Conservation (phyloP, 148 eudicot genomes). For the Silene latifolia region DNA sequence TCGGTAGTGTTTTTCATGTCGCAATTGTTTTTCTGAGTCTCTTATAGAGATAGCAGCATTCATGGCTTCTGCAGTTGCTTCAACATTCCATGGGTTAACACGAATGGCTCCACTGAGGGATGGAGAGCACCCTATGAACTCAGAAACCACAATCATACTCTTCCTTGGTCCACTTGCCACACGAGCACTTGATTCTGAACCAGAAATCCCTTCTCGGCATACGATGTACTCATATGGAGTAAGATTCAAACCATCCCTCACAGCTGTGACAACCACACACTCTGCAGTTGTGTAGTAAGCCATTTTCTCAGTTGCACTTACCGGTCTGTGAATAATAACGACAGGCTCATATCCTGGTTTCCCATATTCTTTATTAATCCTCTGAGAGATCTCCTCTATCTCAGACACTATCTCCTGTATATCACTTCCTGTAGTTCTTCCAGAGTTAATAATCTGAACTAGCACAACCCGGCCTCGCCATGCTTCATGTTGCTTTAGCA, state of each 20-base stretch:
- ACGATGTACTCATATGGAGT: slow-evolving; percentile 70
- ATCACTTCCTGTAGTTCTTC: slow-evolving; percentile 67
- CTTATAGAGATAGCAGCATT: slow-evolving; percentile 55
- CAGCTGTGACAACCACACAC: slow-evolving; percentile 69
- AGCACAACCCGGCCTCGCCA: slow-evolving; percentile 53
- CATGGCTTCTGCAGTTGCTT: slow-evolving; percentile 64
- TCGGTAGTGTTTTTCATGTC: slow-evolving; percentile 78
- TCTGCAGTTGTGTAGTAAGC: slow-evolving; percentile 77
- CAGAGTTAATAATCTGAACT: slow-evolving; percentile 70
- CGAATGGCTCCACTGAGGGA: slow-evolving; percentile 78
- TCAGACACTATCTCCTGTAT: slow-evolving; percentile 54
- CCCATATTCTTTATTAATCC: slow-evolving; percentile 59
- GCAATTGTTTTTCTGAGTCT: slow-evolving; percentile 48
- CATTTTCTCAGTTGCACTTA: slow-evolving; percentile 56
- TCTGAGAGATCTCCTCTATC: slow-evolving; percentile 40
- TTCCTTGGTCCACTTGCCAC: slow-evolving; percentile 40
- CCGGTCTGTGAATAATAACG: slow-evolving; percentile 59
- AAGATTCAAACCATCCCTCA: slow-evolving; percentile 72
- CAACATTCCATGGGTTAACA: slow-evolving; percentile 80
- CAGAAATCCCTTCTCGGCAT: slow-evolving; percentile 57
- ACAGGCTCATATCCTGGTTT: slow-evolving; percentile 50
- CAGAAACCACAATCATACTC: slow-evolving; percentile 71
- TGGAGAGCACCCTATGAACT: slow-evolving; percentile 71
- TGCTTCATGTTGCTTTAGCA: slow-evolving; percentile 43
- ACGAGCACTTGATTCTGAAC: slow-evolving; percentile 40